Conservation (phyloP, 2,329 filamentous ascomycete species). For the Cadophora sp. region DNA sequence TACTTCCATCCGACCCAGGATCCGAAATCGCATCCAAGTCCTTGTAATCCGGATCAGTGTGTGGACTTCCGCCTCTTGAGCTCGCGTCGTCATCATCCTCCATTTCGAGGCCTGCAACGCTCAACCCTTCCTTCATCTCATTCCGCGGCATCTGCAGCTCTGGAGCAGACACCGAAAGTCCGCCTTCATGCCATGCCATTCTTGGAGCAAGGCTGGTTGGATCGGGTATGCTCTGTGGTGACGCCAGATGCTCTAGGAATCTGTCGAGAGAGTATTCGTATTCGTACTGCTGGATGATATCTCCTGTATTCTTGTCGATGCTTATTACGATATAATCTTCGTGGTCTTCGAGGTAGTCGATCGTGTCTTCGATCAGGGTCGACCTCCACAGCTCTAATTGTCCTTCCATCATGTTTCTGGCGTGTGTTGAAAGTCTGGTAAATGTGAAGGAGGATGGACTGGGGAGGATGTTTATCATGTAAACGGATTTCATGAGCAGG, state of each 20-base stretch:
- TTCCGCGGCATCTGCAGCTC: too few relatives aligned
- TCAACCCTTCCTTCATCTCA: too few relatives aligned
- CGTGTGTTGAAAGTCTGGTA: not conserved
- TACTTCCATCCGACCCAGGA: not conserved
- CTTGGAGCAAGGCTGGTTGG: too few relatives aligned
- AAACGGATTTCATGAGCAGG: too few relatives aligned
- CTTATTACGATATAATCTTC: not conserved
- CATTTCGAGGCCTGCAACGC: too few relatives aligned
- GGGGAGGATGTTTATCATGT: too few relatives aligned
- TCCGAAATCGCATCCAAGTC: slow-evolving; percentile 1
- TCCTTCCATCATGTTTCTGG: not conserved
- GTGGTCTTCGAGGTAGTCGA: not conserved
- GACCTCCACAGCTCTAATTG: not conserved
- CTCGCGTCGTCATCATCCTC: not conserved
- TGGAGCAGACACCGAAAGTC: not conserved
- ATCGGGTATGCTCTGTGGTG: not conserved
- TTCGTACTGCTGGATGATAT: slow-evolving; percentile 1
- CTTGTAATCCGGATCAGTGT: not conserved
- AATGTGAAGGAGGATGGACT: not conserved
- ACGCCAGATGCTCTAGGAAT: not conserved
- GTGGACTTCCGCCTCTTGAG: not conserved
- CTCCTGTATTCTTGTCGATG: not conserved
- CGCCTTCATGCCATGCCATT: not conserved
- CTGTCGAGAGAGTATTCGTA: slow-evolving; percentile 2
- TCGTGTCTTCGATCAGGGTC: not conserved